Conservation (phyloP, 257 asterid species). For the Buddleja alternifolia region DNA sequence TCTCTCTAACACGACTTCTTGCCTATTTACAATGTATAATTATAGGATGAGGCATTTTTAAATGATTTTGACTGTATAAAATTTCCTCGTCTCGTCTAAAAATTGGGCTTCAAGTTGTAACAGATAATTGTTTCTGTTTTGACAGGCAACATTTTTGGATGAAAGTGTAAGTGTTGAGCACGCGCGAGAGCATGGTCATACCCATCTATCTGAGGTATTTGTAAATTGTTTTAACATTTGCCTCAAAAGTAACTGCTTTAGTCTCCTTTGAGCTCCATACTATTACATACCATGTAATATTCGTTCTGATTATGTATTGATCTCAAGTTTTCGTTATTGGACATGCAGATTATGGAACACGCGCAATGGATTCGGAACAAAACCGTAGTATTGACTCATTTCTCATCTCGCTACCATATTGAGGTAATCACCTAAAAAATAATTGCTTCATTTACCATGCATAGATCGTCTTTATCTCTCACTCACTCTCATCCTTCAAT, state of each 20-base stretch:
- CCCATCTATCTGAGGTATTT: conserved; percentile 85
- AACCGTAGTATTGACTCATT: conserved; percentile 81
- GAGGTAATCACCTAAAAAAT: conserved; percentile 61
- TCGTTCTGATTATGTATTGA: conserved; percentile 4
- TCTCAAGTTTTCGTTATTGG: conserved; percentile 8
- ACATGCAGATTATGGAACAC: conserved; percentile 79
- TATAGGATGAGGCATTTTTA: not conserved
- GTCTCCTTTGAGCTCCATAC: conserved; percentile 14
- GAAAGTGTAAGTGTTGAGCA: conserved; percentile 72
- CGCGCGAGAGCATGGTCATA: conserved; percentile 91
- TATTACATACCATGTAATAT: not conserved
- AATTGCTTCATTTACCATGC: not conserved
- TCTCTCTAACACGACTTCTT: not conserved
- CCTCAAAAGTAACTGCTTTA: not conserved
- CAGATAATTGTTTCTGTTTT: conserved; percentile 20
- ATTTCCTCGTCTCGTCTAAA: conserved; percentile 1
- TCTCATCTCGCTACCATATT: conserved; percentile 82
- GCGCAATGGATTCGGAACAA: conserved; percentile 86
- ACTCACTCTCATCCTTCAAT: not conserved
- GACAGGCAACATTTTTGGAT: conserved; percentile 95
- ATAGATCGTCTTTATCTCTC: not conserved
- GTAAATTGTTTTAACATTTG: conserved; percentile 10
- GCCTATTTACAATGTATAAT: not conserved
- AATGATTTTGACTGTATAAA: not conserved
- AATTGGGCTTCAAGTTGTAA: not conserved